Evolutionary conservation across 306 rosid species (phyloP).

Genomic region (Glycine latifolia): DNA sequence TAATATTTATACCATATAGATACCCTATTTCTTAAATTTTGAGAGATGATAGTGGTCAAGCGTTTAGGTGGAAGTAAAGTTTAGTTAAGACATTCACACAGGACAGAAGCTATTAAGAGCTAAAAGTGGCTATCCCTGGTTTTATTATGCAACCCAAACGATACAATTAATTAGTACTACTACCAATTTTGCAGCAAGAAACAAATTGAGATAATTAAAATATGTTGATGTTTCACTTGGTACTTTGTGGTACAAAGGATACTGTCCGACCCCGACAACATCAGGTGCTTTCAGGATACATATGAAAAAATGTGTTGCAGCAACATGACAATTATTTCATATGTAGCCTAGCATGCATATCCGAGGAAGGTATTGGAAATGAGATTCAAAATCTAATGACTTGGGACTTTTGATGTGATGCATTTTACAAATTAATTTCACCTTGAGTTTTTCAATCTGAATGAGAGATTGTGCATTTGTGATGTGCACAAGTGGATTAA

Average conservation of each 20-base stretch:
- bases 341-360: not conserved
- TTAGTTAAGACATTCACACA: conserved; percentile 1
- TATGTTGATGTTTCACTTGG: conserved; percentile 4
- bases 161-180: conserved; percentile 1
- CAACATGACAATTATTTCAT: not conserved
- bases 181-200: not conserved
- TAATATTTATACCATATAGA: not conserved
- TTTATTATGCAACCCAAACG: too few species aligned
- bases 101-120: conserved; percentile 26
- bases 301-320: not conserved
- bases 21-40: too few species aligned
- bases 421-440: not conserved
- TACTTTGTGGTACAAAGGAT: conserved; percentile 10
- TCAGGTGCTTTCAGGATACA: not conserved
- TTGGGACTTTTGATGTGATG: not conserved
- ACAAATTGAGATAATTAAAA: not conserved
- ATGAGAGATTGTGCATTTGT: not conserved
- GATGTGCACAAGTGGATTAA: not conserved
- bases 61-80: conserved; percentile 13
- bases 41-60: not conserved
- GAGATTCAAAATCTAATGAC: not conserved
- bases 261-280: not conserved
- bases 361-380: not conserved
- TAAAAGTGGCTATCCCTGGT: not conserved
- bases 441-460: not conserved